Percentiles rank a stretch among this genome's conserved stretches.
Conservation (phyloP, 805 yeast genomes). For the Candida boidinii region DNA sequence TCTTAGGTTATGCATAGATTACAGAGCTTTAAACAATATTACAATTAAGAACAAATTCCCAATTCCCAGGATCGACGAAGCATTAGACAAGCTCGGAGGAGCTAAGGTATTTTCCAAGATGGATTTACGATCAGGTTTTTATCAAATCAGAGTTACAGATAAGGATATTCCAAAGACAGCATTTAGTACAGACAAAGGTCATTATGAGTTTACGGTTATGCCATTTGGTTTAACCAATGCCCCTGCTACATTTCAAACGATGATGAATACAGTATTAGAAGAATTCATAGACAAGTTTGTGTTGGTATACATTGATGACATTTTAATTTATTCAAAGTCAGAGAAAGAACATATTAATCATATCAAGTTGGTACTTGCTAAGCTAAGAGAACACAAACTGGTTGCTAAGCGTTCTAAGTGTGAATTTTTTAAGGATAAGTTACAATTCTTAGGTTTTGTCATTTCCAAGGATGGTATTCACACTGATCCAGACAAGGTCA, state of each 20-base stretch:
- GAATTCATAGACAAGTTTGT: too few relatives aligned
- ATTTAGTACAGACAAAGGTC: slow-evolving; percentile 12
- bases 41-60: slow-evolving; percentile 12
- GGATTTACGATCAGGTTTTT: slow-evolving; percentile 11
- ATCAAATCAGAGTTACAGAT: slow-evolving; percentile 8
- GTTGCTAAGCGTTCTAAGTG: too few relatives aligned
- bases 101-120: slow-evolving; percentile 9
- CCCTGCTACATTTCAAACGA: slow-evolving; percentile 16
- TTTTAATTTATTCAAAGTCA: too few relatives aligned
- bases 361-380: too few relatives aligned
- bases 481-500: too few relatives aligned
- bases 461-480: too few relatives aligned
- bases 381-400: too few relatives aligned
- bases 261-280: slow-evolving; percentile 1
- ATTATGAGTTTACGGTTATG: slow-evolving; percentile 16
- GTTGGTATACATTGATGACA: too few relatives aligned
- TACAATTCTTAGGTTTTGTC: too few relatives aligned
- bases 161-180: slow-evolving; percentile 12
- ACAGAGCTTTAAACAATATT: slow-evolving; percentile 6
- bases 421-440: too few relatives aligned
- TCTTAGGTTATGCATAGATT: slow-evolving; percentile 12
- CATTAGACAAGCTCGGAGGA: slow-evolving; percentile 3
- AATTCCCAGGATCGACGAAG: slow-evolving; percentile 11
- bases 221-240: slow-evolving; percentile 20
- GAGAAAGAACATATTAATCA: too few relatives aligned